Evolutionary conservation across 768 basidiomycete species (phyloP), one percentile per base, ranked within the genome.

Genomic region (Boletus reticulatus): DNA sequence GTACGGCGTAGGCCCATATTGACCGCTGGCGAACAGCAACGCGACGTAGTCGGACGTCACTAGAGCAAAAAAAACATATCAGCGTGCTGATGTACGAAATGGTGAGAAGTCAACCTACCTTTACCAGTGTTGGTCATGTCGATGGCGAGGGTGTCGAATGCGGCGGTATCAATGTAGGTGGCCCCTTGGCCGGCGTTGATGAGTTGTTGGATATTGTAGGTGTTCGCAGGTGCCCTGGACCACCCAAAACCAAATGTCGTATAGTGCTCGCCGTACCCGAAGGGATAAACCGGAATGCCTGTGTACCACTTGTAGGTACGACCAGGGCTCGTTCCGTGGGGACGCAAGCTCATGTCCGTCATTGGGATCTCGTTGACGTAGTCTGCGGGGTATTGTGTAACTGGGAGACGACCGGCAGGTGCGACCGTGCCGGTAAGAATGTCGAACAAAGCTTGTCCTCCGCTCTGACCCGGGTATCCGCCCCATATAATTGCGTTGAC

Each of bases 221-320:
- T 62, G 14, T 62, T 39, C 7, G 69, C 52, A 6, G 78, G 74
- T 12, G 72, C 57, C 16, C 58, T 55, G 11, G 71, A 62, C 76
- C 80, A 82, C 27, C 29, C 29, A 29, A 29, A 29, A 29, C 29
- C 8, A 29, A 29, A 29, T 29, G 29, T 8, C 29, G 29, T 29
- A 29, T 29, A 29, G 29, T 29, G 29, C 29, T 29, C 8, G 8
- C 29, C 7, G 8, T 29, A 29, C 29, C 29, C 2, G 8, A 29
- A 83, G 51, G 77, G 75, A 62, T 75, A 81, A 19, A 82, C 72
- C n/a, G 81, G 77, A 16, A 73, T 72, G 14, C 75, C 80, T 22
- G 71, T 73, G 70, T 76, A 83, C 82, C 82, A 85, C 58, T 77
- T 81, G 68, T 84, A 84, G 10, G 82, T 83, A 34, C 82, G 75